phyloP scores from a whole-genome alignment of 140 eudicot species.

The Ambrosia hybrid region DNA sequence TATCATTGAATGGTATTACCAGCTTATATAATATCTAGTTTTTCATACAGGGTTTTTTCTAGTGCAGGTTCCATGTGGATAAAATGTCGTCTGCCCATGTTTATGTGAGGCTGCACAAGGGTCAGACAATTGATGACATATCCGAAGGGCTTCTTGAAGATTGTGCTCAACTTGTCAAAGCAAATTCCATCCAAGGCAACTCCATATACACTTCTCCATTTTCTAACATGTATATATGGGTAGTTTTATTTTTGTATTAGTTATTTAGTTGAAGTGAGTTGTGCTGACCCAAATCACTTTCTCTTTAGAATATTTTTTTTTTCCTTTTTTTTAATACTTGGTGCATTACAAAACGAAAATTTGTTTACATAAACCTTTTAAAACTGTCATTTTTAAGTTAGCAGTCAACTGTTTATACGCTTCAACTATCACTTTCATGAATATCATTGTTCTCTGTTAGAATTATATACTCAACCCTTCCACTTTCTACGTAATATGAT shows the following conservation, averaged over 20 bases:
- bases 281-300: background rate
- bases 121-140: conserved; percentile 85
- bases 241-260: no score
- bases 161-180: conserved; percentile 96
- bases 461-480: no score
- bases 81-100: conserved; percentile 99
- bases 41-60: conserved; percentile 42
- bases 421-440: no score
- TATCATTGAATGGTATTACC: conserved; percentile 21
- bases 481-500: no score
- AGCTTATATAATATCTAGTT: conserved; percentile 30
- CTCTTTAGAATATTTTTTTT: background rate
- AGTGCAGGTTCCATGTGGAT: conserved; percentile 94
- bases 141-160: conserved; percentile 95
- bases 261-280: no score
- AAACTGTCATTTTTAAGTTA: no score
- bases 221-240: background rate
- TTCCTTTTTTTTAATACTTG: background rate
- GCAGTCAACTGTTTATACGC: no score
- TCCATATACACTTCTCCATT: conserved; percentile 6
- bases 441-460: no score
- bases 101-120: conserved; percentile 80
- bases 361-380: no score
- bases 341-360: background rate
- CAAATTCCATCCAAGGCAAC: conserved; percentile 96